Evolutionary conservation across 2,329 filamentous ascomycete genomes (phyloP).

Genomic region (Apiospora koreana): DNA sequence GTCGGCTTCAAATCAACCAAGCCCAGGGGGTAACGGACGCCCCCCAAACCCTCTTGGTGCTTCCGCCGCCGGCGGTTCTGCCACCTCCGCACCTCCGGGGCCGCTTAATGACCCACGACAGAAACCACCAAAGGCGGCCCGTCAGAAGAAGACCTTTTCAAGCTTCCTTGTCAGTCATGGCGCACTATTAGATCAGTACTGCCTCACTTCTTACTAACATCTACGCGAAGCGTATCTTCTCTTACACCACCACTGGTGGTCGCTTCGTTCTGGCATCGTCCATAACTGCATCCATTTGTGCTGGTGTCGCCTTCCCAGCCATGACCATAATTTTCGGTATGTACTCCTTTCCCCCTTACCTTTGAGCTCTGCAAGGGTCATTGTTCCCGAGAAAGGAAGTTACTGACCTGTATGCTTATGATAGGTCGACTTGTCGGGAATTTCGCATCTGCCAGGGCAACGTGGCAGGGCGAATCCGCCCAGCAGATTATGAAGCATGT

Average conservation of each 20-base stretch:
- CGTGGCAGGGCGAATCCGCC: slow-evolving; percentile 20
- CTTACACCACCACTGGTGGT: slow-evolving; percentile 29
- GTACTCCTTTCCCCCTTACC: not conserved
- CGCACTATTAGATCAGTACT: too few species aligned
- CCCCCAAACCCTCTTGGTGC: not conserved
- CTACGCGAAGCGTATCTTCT: slow-evolving; percentile 29
- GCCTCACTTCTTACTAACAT: slow-evolving; percentile 14
- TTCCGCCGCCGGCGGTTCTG: not conserved
- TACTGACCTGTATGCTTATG: slow-evolving; percentile 10
- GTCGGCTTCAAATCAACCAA: not conserved
- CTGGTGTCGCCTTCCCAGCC: slow-evolving; percentile 31
- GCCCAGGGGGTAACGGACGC: not conserved
- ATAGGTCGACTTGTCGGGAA: slow-evolving; percentile 46
- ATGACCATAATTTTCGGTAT: slow-evolving; percentile 61
- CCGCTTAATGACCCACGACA: not conserved
- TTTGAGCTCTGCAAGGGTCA: too few species aligned
- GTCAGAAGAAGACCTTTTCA: not conserved
- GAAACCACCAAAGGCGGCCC: not conserved
- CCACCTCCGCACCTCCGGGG: not conserved
- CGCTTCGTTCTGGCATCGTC: slow-evolving; percentile 26
- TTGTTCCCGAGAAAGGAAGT: not conserved
- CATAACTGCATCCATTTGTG: slow-evolving; percentile 26
- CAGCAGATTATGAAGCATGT: slow-evolving; percentile 32
- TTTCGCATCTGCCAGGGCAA: slow-evolving; percentile 39
- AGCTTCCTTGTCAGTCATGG: not conserved